Base-by-base conservation (phyloP, 768 basidiomycete genomes). In the Hericium erinaceus region DNA sequence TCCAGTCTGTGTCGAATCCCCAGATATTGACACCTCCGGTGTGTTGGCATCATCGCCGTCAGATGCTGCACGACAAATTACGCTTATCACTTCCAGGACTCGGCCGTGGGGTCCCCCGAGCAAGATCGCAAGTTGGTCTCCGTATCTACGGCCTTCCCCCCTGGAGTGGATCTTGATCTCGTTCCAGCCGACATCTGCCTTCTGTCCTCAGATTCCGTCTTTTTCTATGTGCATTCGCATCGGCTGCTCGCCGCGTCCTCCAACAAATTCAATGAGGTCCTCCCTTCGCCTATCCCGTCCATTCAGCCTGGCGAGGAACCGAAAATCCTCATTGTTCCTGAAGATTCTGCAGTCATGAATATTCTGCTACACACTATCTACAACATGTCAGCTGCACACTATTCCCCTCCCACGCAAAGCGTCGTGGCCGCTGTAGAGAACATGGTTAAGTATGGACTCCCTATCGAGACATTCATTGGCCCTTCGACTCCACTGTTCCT, bases 281-380 rank as follows among this genome's bases (percentile, higher is more conserved):
- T 57, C 33, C 44, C 2, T 24, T 59, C 20, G 62, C 53, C 24
- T 49, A 28, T 8, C 46, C 12, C 4, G 18, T n/a, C 44, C 16
- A n/a, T n/a, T n/a, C 44, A 46, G 15, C n/a, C 0, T n/a, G 52
- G 37, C n/a, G 60, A 56, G 4, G 40, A 40, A 38, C 54, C 58
- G 5, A 59, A 63, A n/a, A 54, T 70, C 22, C 20, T 69, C 57
- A 15, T 55, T 24, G 54, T 73, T 20, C 62, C 69, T 15, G 70
- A 73, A 50, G n/a, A 57, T 3, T 65, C 72, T 10, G 50, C 57
- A 2, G 64, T 70, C 2, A 58, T 74, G 59, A 72, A 72, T 60
- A 57, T 74, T 55, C 57, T 73, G 24, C 59, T 75, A 16, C 73
- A 74, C 57, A 59, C 64, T 8, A 59, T 73, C 53, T 75, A 73